Evolutionary conservation across 164 flowering plant species (phyloP).

Genomic region (Cinnamomum micranthum): DNA sequence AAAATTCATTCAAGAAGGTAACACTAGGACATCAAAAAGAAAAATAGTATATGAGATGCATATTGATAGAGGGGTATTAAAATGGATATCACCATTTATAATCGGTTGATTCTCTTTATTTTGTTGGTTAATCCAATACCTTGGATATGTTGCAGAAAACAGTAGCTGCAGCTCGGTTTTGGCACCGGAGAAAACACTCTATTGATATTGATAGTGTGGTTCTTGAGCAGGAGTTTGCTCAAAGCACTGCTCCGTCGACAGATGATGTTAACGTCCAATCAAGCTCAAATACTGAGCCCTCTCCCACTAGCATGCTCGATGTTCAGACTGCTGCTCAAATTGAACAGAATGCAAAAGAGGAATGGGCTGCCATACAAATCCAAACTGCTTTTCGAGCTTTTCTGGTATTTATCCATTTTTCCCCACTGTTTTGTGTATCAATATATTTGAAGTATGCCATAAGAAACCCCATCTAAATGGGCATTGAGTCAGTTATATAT

Average conservation of each 20-base stretch:
- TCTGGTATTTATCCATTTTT: conserved; percentile 49
- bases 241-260: conserved; percentile 20
- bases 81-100: no score
- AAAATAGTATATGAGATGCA: no score
- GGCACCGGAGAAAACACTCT: conserved; percentile 57
- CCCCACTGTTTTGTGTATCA: background rate
- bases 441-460: background rate
- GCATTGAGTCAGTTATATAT: background rate
- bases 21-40: no score
- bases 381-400: conserved; percentile 95
- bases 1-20: no score
- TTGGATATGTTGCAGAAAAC: conserved; percentile 33
- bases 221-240: conserved; percentile 37
- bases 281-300: conserved; percentile 30
- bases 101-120: background rate
- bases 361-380: conserved; percentile 74
- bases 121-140: background rate
- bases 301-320: conserved; percentile 40
- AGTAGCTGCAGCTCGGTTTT: conserved; percentile 34
- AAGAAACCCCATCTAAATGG: background rate
- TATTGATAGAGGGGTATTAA: no score
- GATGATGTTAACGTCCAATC: conserved; percentile 31
- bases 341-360: conserved; percentile 44
- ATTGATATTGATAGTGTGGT: conserved; percentile 37
- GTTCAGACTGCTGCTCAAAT: conserved; percentile 29